A percentile compares a stretch with the other conserved stretches of the same genome.
Conservation (phyloP, 2,329 filamentous ascomycete genomes). For the Bisporella sp. region DNA sequence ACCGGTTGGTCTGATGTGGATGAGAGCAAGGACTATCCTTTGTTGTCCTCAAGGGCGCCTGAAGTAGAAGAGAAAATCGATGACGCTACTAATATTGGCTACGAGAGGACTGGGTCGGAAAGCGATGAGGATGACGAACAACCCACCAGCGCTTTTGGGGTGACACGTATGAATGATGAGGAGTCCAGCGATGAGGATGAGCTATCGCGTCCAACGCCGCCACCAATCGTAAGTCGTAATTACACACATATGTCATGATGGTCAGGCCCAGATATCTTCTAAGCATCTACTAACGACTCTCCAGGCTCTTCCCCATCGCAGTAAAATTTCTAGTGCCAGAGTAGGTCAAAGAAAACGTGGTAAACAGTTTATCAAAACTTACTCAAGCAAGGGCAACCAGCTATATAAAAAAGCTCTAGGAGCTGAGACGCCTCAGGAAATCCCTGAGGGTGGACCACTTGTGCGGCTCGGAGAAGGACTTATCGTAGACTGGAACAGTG, state of each 20-base stretch:
- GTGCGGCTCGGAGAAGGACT: slow-evolving; percentile 79
- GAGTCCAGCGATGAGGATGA: slow-evolving; percentile 50
- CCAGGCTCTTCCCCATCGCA: slow-evolving; percentile 27
- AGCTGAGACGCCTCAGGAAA: slow-evolving; percentile 13
- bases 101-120: slow-evolving; percentile 35
- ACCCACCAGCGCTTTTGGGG: slow-evolving; percentile 7
- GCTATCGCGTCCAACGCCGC: slow-evolving; percentile 4
- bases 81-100: slow-evolving; percentile 13
- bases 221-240: background rate
- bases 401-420: slow-evolving; percentile 10
- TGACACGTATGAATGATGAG: slow-evolving; percentile 48
- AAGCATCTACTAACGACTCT: slow-evolving; percentile 17
- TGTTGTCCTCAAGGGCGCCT: slow-evolving; percentile 39
- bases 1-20: slow-evolving; percentile 62
- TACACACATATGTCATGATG: background rate
- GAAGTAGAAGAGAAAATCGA: slow-evolving; percentile 15
- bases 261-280: no score
- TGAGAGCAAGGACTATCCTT: slow-evolving; percentile 47
- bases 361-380: slow-evolving; percentile 26
- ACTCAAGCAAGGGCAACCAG: slow-evolving; percentile 31
- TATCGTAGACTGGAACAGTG: slow-evolving; percentile 75
- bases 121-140: slow-evolving; percentile 39
- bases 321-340: slow-evolving; percentile 17
- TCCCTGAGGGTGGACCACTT: slow-evolving; percentile 50
- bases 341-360: slow-evolving; percentile 26